These are phyloP conservation scores for Vigna unguiculata DNA, from an alignment of 306 rosid species.

Conservation along the genomic window DNA sequence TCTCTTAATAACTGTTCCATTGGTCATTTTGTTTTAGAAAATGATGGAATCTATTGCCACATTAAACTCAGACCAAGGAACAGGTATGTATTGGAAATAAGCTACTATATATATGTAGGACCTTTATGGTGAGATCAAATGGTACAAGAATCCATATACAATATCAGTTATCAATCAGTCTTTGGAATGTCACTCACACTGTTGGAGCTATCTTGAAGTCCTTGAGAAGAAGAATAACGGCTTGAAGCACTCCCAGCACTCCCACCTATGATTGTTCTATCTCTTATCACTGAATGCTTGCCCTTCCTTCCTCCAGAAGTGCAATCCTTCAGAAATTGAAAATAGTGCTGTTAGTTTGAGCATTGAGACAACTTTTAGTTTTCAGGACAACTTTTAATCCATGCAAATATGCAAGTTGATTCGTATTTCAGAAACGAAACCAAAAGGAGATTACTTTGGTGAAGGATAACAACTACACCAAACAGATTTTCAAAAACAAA, in stretches of 20 bases:
- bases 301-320: conserved; percentile 63
- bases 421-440: background rate
- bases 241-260: conserved; percentile 77
- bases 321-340: conserved; percentile 59
- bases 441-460: background rate
- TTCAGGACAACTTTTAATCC: background rate
- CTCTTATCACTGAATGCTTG: conserved; percentile 70
- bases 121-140: conserved; percentile 27
- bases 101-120: conserved; percentile 15
- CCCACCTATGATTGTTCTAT: conserved; percentile 57
- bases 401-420: background rate
- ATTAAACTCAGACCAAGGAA: background rate
- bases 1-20: conserved; percentile 28
- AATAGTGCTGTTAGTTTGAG: conserved; percentile 18
- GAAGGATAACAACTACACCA: background rate
- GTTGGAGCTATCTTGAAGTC: conserved; percentile 79
- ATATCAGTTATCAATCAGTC: conserved; percentile 53
- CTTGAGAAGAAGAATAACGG: conserved; percentile 71
- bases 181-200: conserved; percentile 71
- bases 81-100: conserved; percentile 18
- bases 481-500: background rate
- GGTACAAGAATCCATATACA: conserved; percentile 25
- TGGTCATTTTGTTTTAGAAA: conserved; percentile 27
- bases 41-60: conserved; percentile 23
- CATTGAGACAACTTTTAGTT: conserved; percentile 22